Percentiles rank a stretch among this genome's conserved stretches.
Evolutionary conservation across 2,329 filamentous ascomycete species (phyloP).

Genomic region (Trichoderma sp.): DNA sequence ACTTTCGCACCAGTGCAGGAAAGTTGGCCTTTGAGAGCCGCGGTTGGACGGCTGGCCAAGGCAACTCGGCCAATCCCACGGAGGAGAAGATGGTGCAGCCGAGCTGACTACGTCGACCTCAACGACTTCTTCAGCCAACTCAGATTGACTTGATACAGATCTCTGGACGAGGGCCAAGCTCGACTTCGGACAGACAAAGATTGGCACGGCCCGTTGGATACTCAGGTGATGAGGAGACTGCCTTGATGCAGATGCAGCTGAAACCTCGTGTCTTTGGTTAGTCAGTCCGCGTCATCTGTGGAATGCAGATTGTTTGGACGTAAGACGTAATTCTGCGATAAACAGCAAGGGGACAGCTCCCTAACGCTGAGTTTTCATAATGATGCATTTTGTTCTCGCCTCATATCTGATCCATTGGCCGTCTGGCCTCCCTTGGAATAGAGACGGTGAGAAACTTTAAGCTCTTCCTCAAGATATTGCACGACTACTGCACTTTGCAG

Average conservation of each 20-base stretch:
- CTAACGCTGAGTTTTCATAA: no score
- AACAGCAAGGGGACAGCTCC: no score
- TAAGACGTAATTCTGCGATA: no score
- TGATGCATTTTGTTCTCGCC: background rate
- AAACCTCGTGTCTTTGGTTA: background rate
- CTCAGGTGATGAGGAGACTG: constrained; percentile 1
- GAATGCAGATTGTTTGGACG: background rate
- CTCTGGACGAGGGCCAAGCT: background rate
- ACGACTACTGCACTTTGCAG: no score
- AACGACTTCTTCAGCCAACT: background rate
- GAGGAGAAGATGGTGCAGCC: background rate
- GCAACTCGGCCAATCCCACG: constrained; percentile 7
- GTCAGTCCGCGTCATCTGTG: background rate
- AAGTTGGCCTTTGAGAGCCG: background rate
- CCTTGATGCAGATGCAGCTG: background rate
- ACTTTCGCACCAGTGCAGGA: background rate
- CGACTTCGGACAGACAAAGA: background rate
- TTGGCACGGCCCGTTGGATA: background rate
- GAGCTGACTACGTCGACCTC: constrained; percentile 19
- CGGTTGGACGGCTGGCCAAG: constrained; percentile 11
- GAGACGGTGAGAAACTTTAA: no score
- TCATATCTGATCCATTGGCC: no score
- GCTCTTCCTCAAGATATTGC: no score
- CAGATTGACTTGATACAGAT: no score
- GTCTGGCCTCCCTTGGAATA: no score